phyloP scores from a whole-genome alignment of 352 stramenopile species.

The Globisporangium rhizosaccharum region DNA sequence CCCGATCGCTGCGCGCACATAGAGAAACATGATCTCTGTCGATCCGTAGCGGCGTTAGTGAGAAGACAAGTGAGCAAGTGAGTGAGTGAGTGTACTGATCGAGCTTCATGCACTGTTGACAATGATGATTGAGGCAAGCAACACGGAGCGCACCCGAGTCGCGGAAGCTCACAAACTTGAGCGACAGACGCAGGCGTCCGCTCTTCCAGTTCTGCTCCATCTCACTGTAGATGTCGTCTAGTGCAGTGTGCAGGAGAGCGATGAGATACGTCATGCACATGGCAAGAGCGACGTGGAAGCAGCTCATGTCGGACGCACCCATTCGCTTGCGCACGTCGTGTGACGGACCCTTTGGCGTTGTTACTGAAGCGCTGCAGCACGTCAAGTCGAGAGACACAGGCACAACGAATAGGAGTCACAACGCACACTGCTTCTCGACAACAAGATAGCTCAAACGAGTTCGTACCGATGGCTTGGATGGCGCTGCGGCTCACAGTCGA shows the following conservation, averaged over 20 bases:
- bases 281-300: not conserved
- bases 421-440: too few species aligned
- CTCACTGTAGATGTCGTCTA: slow-evolving; percentile 66
- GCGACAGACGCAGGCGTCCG: slow-evolving; percentile 46
- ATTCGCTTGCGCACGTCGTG: slow-evolving; percentile 45
- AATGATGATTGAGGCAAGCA: too few species aligned
- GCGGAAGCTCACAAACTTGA: slow-evolving; percentile 70
- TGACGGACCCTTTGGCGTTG: slow-evolving; percentile 13
- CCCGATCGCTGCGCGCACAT: slow-evolving; percentile 56
- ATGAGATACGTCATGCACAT: too few species aligned
- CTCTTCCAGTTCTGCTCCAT: slow-evolving; percentile 46
- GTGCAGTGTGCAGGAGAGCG: too few species aligned
- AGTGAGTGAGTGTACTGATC: not conserved
- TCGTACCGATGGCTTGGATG: too few species aligned
- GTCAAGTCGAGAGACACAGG: not conserved
- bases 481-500: too few species aligned
- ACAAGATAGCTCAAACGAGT: too few species aligned
- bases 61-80: not conserved
- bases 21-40: slow-evolving; percentile 69
- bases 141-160: slow-evolving; percentile 26
- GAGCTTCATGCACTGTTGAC: too few species aligned
- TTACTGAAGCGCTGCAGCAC: slow-evolving; percentile 3
- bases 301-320: slow-evolving; percentile 14
- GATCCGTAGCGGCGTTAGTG: not conserved
- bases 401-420: too few species aligned